Evolutionary conservation across 139 green algal genomes (phyloP).

Genomic region (Chlorokybus atmophyticus): DNA sequence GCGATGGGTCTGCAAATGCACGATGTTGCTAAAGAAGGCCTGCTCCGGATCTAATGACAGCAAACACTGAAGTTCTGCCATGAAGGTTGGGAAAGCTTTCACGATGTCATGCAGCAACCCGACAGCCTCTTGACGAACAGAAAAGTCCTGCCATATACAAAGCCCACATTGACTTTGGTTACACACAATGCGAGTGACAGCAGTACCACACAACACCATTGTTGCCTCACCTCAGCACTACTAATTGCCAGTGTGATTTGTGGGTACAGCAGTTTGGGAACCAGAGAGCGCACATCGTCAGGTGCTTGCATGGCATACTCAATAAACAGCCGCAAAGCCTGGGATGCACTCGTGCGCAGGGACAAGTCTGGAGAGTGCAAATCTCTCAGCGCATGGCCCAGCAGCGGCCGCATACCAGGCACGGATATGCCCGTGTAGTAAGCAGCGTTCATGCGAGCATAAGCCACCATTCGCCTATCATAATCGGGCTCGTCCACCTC

Average conservation of each 20-base stretch:
- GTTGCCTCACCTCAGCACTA: not conserved
- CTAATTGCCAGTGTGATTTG: too few species aligned
- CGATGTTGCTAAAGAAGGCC: slow-evolving; percentile 25
- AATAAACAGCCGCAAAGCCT: too few species aligned
- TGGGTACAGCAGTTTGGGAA: too few species aligned
- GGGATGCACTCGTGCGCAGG: too few species aligned
- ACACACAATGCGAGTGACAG: not conserved
- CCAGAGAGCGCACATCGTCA: too few species aligned
- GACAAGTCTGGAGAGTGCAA: too few species aligned
- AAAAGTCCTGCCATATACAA: not conserved
- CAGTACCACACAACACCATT: not conserved
- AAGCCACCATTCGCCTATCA: slow-evolving; percentile 9
- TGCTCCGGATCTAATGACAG: slow-evolving; percentile 18
- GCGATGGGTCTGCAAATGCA: slow-evolving; percentile 17
- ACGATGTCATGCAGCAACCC: slow-evolving; percentile 4
- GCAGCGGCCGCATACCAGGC: too few species aligned
- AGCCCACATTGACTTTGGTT: not conserved
- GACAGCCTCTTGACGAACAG: not conserved
- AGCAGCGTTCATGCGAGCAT: slow-evolving; percentile 2
- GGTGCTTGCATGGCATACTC: too few species aligned
- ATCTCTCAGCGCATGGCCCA: too few species aligned
- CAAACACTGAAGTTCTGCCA: slow-evolving; percentile 4
- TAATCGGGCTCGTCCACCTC: slow-evolving; percentile 19
- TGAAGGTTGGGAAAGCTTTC: not conserved
- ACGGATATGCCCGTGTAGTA: too few species aligned